phyloP scores from a whole-genome alignment of 257 asterid species.

The Solanum boliviense region DNA sequence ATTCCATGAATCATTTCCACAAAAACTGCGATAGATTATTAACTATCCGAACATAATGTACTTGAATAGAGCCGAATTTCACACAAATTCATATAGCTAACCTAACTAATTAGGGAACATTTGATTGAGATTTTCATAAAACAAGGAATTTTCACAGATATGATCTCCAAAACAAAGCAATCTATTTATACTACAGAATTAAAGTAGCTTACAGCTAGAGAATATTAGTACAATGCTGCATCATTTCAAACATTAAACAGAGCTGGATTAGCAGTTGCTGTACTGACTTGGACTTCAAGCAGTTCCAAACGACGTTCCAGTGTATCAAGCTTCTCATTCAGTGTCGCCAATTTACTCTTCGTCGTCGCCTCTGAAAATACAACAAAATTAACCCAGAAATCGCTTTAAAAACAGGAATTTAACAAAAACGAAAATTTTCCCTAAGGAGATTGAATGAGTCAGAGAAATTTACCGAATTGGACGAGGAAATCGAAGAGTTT shows the following conservation, averaged over 20 bases:
- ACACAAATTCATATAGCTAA: background rate
- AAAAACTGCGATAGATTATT: background rate
- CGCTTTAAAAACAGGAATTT: background rate
- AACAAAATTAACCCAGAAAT: background rate
- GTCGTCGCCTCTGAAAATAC: slow-evolving; percentile 61
- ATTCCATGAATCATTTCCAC: background rate
- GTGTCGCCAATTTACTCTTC: slow-evolving; percentile 50
- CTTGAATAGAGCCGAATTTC: background rate
- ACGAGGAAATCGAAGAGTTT: slow-evolving; percentile 89
- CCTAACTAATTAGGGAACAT: background rate
- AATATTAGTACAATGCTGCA: background rate
- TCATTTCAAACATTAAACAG: slow-evolving; percentile 26
- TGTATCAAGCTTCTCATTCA: slow-evolving; percentile 81
- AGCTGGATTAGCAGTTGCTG: slow-evolving; percentile 80
- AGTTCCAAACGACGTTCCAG: slow-evolving; percentile 71
- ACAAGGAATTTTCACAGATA: background rate
- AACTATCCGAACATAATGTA: background rate
- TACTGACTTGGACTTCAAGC: slow-evolving; percentile 81
- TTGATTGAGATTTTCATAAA: background rate
- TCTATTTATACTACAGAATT: background rate
- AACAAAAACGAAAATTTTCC: background rate
- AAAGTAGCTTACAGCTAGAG: background rate
- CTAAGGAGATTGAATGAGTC: background rate
- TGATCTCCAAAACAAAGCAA: background rate
- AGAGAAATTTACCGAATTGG: slow-evolving; percentile 44